Base-by-base conservation (phyloP, 352 stramenopile species). In the Globisporangium takayamanum region DNA sequence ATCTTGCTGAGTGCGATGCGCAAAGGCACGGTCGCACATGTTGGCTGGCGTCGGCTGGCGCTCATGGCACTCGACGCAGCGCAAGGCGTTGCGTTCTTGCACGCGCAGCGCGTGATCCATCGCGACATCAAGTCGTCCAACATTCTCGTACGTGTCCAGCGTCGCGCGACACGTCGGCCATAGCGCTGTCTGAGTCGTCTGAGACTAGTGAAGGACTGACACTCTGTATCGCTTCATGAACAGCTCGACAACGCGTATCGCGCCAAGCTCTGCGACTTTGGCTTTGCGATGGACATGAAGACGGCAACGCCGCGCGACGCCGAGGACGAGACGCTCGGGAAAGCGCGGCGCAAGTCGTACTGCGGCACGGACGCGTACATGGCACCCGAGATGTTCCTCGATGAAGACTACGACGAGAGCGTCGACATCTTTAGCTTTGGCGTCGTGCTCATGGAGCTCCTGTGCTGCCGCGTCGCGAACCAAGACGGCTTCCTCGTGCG, bases 81-180 rank as follows among this genome's bases (percentile, higher is more conserved):
- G 0, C 73, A 87, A 52, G 96, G 94, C 59, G 92, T 99, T 56
- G 80, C 91, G 52, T 99, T 99, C 74, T 69, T 99, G 55, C 97
- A 99, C 73, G 73, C 76, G 47, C 72, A 73, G 36, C 69, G 74
- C 53, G 81, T 92, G 57, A 86, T 95, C 56, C 85, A 95, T 53
- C 76, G 85, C 14, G 85, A 95, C 62, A 90, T 95, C 64, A 95
- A 95, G 66, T 89, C 83, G n/a, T 89, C 81, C 59, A 94, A 94
- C 57, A 92, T 94, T 33, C 55, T 94, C 42, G 67, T 75, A 63
- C 22, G 54, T 55, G 4, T 33, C 20, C 15, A 8, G 4, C 20
- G 10, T 11, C 42, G 26, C 16, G 10, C 22, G 14, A n/a, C 16
- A 8, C 3, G 12, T 33, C 26, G n/a, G 39, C 15, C 33, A 18